Base-by-base conservation (phyloP, 202 grass and related monocot species). In the Dendrocalamus latiflorus region DNA sequence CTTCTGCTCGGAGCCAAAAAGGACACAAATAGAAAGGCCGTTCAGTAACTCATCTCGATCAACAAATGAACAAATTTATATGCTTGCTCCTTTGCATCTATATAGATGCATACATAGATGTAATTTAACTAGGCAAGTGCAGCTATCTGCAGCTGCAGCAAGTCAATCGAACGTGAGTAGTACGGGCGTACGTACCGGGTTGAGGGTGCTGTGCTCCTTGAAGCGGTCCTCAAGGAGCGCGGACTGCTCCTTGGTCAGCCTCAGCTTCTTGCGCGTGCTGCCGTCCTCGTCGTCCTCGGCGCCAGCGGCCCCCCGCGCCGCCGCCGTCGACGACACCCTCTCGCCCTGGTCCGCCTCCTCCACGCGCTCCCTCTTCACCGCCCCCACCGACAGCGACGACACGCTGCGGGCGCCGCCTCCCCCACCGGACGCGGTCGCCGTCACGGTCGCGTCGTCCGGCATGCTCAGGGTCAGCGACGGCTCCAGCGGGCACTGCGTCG, bases 141-240 rank as follows among this genome's bases (percentile, higher is more conserved):
- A 65, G 72, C 71, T 54, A 44, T 63, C 33, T 77, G 72, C 38
- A 55, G 65, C 74, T 20, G 22, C 22, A 8, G 68, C 55, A 4
- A 56, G 83, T 89, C 66, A 81, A 77, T 51, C 26, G 49, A 83
- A 65, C 33, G 44, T 64, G 44, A 51, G 42, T 6, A 36, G 68
- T 38, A 82, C 56, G 68, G 24, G 22, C 18, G 78, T 36, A 21
- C 83, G 49, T 90, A 97, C 94, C 58, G 94, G 94, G 84, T 97
- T 97, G 72, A 97, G 91, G 56, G 94, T 92, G 84, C 83, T 97
- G 88, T 97, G 94, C 80, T 94, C 94, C 87, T 94, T 94, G 86
- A 97, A 97, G 51, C 91, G 84, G 75, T 94, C 91, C 42, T 97
- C 94, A 17, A 97, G 92, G 7, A 97, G 82, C 30, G 89, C 91